Evolutionary conservation across 257 asterid species (phyloP), one percentile per base, ranked within the genome.

Genomic region (Solanum microdontum): DNA sequence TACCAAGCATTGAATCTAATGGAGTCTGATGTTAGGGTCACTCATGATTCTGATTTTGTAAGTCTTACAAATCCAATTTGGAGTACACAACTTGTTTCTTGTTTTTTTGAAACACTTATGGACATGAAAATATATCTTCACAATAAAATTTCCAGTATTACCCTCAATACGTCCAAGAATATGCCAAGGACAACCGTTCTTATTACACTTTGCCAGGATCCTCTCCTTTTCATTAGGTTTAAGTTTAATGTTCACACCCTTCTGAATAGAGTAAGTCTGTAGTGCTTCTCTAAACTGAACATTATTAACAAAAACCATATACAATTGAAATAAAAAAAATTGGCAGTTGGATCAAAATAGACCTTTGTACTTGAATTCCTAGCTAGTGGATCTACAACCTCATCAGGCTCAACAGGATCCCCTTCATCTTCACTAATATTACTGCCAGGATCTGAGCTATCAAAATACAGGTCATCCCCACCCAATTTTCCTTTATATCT

Each of bases 151-250:
- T 5, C 1, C 1, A 6, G 11, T 75, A 6, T 6, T 75, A 2
- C 55, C 11, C 6, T 21, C 37, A n/a, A 87, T 74, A 30, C 86
- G 84, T 8, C 86, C 89, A 4, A 87, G 87, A 0, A 90, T 89
- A 26, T 89, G 89, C 2, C 85, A 87, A 8, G 84, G 92, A 87
- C 75, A 90, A 88, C 30, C 69, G 6, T 23, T 23, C 14, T 23
- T 9, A 51, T 15, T 6, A 23, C 6, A 2, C 14, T 8, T 64
- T 64, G 0, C 8, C 8, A 1, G 14, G 4, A 68, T 14, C 23
- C 37, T 13, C 2, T 13, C 10, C 23, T 28, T 68, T 3, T 26
- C 2, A 69, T 69, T 69, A 69, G 37, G 11, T 13, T 69, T 28
- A 3, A 69, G 9, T 13, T 69, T 69, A 69, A 69, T 17, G 11